A percentile compares a stretch with the other conserved stretches of the same genome.
These are phyloP conservation scores for Tricholoma bakamatsutake DNA, from an alignment of 768 basidiomycete species.

Conservation along the genomic window DNA sequence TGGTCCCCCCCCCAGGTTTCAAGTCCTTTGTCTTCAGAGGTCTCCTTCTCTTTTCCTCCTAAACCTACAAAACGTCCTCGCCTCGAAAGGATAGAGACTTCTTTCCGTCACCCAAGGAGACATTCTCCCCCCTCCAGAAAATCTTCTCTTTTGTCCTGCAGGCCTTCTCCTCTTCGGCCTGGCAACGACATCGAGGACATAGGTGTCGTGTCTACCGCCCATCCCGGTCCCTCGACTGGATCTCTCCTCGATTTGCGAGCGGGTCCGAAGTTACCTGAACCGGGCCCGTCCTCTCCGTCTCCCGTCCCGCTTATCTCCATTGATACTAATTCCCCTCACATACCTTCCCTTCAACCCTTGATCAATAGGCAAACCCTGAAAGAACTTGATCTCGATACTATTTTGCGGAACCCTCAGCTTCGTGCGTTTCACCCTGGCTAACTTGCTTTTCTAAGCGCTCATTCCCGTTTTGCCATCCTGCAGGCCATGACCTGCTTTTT, in stretches of 20 bases:
- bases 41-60: constrained; percentile 15
- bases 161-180: constrained; percentile 24
- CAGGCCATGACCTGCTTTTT: constrained; percentile 87
- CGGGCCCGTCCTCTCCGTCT: constrained; percentile 21
- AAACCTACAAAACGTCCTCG: constrained; percentile 35
- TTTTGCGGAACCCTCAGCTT: constrained; percentile 85
- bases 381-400: constrained; percentile 80
- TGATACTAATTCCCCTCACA: constrained; percentile 44
- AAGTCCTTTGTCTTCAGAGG: constrained; percentile 24
- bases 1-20: constrained; percentile 26
- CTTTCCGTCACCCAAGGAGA: constrained; percentile 16
- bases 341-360: constrained; percentile 66
- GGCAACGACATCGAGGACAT: constrained; percentile 43
- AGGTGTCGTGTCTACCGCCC: constrained; percentile 34
- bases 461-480: neutral
- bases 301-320: constrained; percentile 30
- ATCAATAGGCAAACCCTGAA: constrained; percentile 81
- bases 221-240: constrained; percentile 41
- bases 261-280: constrained; percentile 20
- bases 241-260: constrained; percentile 31
- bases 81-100: constrained; percentile 28
- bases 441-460: constrained; percentile 11
- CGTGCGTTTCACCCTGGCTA: constrained; percentile 47
- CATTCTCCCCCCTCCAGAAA: constrained; percentile 13
- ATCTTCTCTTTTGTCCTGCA: constrained; percentile 7